Conservation (phyloP, 2,329 filamentous ascomycete genomes). For the Penicillium rolfsii region DNA sequence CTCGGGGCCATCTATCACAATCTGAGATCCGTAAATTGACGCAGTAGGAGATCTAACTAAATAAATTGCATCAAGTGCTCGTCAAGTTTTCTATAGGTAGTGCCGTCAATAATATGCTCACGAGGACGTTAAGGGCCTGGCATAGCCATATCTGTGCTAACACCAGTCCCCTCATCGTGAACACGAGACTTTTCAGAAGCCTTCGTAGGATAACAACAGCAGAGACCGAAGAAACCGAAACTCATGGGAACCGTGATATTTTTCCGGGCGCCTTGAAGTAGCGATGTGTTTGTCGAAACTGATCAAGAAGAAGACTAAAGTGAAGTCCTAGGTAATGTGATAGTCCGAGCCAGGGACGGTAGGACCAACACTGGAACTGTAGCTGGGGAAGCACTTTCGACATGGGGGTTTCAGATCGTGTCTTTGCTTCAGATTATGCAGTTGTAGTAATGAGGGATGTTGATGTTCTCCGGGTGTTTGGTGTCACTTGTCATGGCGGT, state of each 20-base stretch:
- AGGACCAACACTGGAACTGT: not conserved
- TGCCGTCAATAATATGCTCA: too few relatives aligned
- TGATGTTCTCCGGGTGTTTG: not conserved
- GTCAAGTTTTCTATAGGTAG: not conserved
- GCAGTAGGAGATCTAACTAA: not conserved
- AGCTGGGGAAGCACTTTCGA: not conserved
- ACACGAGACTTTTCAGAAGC: constrained; percentile 6
- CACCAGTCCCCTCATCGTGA: not conserved
- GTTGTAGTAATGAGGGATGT: not conserved
- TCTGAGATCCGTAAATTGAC: not conserved
- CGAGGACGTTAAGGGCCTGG: not conserved
- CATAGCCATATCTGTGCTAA: constrained; percentile 7
- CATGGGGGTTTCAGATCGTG: not conserved
- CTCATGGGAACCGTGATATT: not conserved
- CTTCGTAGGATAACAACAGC: constrained; percentile 6
- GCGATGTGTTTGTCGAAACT: constrained; percentile 13
- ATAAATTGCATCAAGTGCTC: not conserved
- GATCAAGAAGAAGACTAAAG: constrained; percentile 10
- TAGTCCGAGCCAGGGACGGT: not conserved
- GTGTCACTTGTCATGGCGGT: not conserved
- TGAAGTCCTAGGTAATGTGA: not conserved
- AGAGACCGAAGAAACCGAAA: constrained; percentile 4
- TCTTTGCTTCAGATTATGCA: not conserved
- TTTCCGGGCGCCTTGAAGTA: constrained; percentile 8
- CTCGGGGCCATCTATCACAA: not conserved